These are phyloP conservation scores for Aureobasidium sp. DNA, from an alignment of 2,329 filamentous ascomycete species.

Conservation along the genomic window DNA sequence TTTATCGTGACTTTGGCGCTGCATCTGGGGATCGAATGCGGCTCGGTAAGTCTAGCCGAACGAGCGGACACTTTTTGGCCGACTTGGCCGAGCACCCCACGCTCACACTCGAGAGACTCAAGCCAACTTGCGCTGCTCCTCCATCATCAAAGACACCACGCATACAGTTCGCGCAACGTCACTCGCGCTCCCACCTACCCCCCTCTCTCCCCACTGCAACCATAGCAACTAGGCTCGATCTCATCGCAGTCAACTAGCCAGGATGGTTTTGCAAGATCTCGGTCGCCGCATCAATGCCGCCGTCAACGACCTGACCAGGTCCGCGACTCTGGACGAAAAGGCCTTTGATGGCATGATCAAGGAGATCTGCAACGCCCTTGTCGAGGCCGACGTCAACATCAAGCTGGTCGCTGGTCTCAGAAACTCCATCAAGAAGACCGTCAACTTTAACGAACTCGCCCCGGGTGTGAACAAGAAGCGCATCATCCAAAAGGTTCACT, in stretches of 20 bases:
- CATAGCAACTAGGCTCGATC: constrained; percentile 12
- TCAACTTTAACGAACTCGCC: constrained; percentile 92
- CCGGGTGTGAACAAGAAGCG: constrained; percentile 96
- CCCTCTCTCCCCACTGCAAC: not conserved
- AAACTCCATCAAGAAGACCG: constrained; percentile 81
- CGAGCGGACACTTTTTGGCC: not conserved
- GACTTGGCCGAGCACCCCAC: not conserved
- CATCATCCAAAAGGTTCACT: constrained; percentile 70
- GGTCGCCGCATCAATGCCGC: constrained; percentile 97
- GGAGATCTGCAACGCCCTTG: constrained; percentile 90
- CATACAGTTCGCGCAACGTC: not conserved
- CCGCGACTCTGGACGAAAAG: constrained; percentile 95
- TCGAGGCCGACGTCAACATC: constrained; percentile 96
- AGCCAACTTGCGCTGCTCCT: not conserved
- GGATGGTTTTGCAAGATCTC: constrained; percentile 98
- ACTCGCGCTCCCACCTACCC: not conserved
- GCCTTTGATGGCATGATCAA: constrained; percentile 98
- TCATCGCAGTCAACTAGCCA: constrained; percentile 19
- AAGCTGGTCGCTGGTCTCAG: constrained; percentile 84
- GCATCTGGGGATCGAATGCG: not conserved
- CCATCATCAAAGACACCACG: not conserved
- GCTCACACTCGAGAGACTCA: not conserved
- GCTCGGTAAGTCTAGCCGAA: not conserved
- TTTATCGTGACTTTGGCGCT: not conserved
- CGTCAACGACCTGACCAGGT: constrained; percentile 85